Conservation (phyloP, 1,139 yeast species). For the Zygoascus meyerae region DNA sequence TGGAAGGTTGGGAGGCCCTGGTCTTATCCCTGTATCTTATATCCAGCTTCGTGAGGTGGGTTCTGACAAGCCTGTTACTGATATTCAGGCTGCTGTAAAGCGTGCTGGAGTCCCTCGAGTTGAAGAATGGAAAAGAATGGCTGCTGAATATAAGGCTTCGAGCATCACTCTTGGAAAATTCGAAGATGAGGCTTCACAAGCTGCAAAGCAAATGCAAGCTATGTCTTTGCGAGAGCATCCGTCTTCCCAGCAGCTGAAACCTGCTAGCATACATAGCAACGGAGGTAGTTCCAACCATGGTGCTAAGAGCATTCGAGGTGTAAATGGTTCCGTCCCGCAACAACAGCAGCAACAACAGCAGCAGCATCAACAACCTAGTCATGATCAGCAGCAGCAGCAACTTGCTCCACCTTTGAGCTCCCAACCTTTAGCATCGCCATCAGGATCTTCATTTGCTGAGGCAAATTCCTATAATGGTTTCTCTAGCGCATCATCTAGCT, state of each 20-base stretch:
- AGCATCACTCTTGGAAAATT: conserved; percentile 67
- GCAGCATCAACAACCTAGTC: no score
- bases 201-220: conserved; percentile 11
- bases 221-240: conserved; percentile 9
- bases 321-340: neutral
- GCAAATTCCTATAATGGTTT: conserved; percentile 3
- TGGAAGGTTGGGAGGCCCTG: conserved; percentile 94
- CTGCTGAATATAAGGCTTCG: conserved; percentile 89
- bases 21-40: conserved; percentile 86
- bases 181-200: conserved; percentile 27
- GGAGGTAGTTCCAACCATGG: neutral
- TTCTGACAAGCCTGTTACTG: conserved; percentile 47
- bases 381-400: no score
- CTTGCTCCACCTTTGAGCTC: neutral
- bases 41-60: conserved; percentile 79
- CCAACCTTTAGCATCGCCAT: neutral
- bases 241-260: conserved; percentile 15
- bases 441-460: conserved; percentile 4
- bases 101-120: conserved; percentile 78
- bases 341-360: no score
- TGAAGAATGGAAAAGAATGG: conserved; percentile 89
- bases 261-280: conserved; percentile 2
- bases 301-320: neutral
- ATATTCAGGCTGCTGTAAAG: conserved; percentile 50
- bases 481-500: conserved; percentile 3